Conservation (phyloP, 2,329 filamentous ascomycete species). For the Chaetothyriales sp. region DNA sequence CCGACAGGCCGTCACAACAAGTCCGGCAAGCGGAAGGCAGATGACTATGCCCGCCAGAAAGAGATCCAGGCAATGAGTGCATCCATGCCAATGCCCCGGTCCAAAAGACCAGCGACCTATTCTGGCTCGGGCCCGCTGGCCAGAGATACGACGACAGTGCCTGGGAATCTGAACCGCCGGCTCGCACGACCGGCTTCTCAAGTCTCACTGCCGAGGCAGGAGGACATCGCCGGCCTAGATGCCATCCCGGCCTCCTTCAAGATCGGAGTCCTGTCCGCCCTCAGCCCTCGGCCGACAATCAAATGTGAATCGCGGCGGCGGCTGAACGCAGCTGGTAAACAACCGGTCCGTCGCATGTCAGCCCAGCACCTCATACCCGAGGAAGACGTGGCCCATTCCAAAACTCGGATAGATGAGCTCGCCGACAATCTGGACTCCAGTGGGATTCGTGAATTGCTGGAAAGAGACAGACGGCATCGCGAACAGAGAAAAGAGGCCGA, state of each 20-base stretch:
- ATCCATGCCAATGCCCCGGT: slow-evolving; percentile 46
- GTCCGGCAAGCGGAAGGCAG: slow-evolving; percentile 61
- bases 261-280: slow-evolving; percentile 62
- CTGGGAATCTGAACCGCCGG: slow-evolving; percentile 39
- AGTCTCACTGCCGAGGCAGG: slow-evolving; percentile 56
- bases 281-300: slow-evolving; percentile 72
- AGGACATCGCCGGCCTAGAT: slow-evolving; percentile 57
- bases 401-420: slow-evolving; percentile 49
- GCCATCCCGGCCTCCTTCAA: slow-evolving; percentile 65
- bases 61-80: slow-evolving; percentile 77
- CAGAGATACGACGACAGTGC: slow-evolving; percentile 49
- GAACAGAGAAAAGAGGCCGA: slow-evolving; percentile 62
- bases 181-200: slow-evolving; percentile 53
- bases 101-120: slow-evolving; percentile 47
- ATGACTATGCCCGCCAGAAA: slow-evolving; percentile 64
- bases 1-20: slow-evolving; percentile 47
- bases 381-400: slow-evolving; percentile 42
- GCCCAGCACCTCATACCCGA: slow-evolving; percentile 34
- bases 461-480: slow-evolving; percentile 66
- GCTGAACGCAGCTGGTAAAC: slow-evolving; percentile 33
- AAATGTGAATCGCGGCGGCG: slow-evolving; percentile 55
- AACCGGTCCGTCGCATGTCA: slow-evolving; percentile 20
- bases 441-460: slow-evolving; percentile 75
- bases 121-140: slow-evolving; percentile 43
- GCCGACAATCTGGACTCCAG: slow-evolving; percentile 75